phyloP scores from a whole-genome alignment of 2,329 filamentous ascomycete genomes.

The Diplodia corticola region DNA sequence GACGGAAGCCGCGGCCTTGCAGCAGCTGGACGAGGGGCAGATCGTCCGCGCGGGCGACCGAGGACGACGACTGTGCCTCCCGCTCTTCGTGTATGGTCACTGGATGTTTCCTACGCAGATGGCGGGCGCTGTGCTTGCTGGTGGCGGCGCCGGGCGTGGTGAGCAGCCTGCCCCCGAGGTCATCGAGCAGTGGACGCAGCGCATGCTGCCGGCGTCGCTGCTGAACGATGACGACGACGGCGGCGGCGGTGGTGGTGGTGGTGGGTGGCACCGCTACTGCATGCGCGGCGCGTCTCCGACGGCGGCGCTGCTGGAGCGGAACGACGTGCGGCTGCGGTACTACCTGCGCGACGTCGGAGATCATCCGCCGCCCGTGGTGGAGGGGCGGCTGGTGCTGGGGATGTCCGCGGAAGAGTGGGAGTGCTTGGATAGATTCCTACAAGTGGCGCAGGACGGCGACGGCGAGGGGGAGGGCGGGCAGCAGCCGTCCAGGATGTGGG shows the following conservation, averaged over 20 bases:
- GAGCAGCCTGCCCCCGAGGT: neutral
- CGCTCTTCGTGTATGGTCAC: conserved; percentile 19
- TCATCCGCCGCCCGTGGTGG: neutral
- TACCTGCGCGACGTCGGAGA: neutral
- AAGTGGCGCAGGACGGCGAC: neutral
- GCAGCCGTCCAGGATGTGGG: neutral
- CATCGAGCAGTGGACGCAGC: neutral
- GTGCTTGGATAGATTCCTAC: neutral
- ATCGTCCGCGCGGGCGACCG: too few relatives aligned
- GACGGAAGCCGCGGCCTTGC: neutral
- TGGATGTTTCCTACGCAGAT: conserved; percentile 2
- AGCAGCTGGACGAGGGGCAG: neutral
- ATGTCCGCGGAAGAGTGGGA: neutral
- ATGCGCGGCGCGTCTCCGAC: neutral
- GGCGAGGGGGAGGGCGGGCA: neutral
- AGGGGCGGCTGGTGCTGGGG: conserved; percentile 4
- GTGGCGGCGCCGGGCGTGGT: neutral
- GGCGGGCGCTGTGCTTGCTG: neutral
- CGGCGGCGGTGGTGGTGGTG: neutral
- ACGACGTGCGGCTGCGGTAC: neutral
- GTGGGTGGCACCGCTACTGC: conserved; percentile 2
- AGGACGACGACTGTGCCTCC: neutral
- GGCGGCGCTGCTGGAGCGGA: neutral
- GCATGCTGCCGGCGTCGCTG: neutral
- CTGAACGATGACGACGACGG: neutral